phyloP scores from a whole-genome alignment of 345 rosid genomes.

The Chamaenerion angustifolium region DNA sequence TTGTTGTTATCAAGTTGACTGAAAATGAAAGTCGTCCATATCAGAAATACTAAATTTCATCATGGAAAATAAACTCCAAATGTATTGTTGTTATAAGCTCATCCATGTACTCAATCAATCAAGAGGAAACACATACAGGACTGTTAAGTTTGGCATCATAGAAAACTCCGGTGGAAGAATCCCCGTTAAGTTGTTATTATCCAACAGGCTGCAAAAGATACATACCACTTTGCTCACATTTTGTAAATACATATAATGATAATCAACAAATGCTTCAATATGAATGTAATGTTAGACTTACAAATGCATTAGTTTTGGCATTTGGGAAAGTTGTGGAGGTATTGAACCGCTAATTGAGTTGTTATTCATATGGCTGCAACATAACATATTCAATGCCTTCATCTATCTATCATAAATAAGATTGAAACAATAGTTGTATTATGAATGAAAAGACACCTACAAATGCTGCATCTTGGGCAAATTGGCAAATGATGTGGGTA shows the following conservation, averaged over 20 bases:
- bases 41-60: background rate
- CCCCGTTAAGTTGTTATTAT: constrained; percentile 84
- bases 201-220: constrained; percentile 61
- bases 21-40: constrained; percentile 14
- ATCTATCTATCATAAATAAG: background rate
- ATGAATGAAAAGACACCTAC: constrained; percentile 29
- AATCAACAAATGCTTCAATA: too few species aligned
- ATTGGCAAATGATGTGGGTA: constrained; percentile 69
- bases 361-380: constrained; percentile 92
- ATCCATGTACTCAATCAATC: too few species aligned
- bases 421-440: background rate
- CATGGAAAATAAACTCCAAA: too few species aligned
- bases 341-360: constrained; percentile 90
- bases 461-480: constrained; percentile 64
- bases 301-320: constrained; percentile 75
- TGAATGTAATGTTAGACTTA: constrained; percentile 25
- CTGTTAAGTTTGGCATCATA: constrained; percentile 44
- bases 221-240: background rate
- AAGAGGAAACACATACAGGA: constrained; percentile 48
- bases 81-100: too few species aligned
- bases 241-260: too few species aligned
- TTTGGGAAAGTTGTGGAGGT: constrained; percentile 61
- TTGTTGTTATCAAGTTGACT: constrained; percentile 94
- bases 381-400: constrained; percentile 8
- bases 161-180: constrained; percentile 64